Evolutionary conservation across 2,329 filamentous ascomycete species (phyloP).

Genomic region (Fusarium irregulare): DNA sequence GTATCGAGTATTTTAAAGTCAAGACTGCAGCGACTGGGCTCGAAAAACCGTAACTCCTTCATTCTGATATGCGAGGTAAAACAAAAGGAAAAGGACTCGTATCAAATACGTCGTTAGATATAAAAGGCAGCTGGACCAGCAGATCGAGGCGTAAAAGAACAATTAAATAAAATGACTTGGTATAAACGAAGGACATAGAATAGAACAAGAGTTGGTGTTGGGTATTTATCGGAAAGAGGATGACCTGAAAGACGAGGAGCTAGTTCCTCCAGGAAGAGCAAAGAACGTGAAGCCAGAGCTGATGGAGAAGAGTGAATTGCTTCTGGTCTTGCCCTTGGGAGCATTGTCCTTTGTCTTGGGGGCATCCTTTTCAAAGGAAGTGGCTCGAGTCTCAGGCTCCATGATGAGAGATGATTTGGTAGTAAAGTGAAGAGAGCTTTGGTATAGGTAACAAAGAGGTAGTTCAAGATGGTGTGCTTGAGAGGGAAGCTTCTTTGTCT

Average conservation of each 20-base stretch:
- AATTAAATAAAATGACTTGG: constrained; percentile 12
- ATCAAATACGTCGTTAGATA: background rate
- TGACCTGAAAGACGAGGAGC: constrained; percentile 40
- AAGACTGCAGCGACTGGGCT: constrained; percentile 32
- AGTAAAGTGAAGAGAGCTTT: constrained; percentile 1
- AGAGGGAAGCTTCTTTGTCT: constrained; percentile 29
- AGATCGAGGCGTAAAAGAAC: background rate
- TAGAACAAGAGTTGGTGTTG: constrained; percentile 1
- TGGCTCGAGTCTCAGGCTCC: constrained; percentile 40
- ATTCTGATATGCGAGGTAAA: constrained; percentile 18
- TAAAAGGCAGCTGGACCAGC: background rate
- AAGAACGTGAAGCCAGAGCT: constrained; percentile 47
- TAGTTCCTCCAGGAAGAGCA: constrained; percentile 41
- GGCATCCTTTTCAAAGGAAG: constrained; percentile 45
- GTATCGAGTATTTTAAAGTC: constrained; percentile 23
- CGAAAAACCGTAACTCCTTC: constrained; percentile 27
- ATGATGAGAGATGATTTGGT: constrained; percentile 26
- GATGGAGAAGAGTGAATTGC: constrained; percentile 44
- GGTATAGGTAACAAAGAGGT: constrained; percentile 30
- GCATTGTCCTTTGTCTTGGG: constrained; percentile 43
- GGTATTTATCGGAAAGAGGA: constrained; percentile 44
- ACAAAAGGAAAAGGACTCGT: background rate
- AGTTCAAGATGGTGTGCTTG: constrained; percentile 25
- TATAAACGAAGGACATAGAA: constrained; percentile 36
- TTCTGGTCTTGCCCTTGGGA: constrained; percentile 41